Base-by-base conservation (phyloP, 164 flowering plant species). In the Magnolia sinica region DNA sequence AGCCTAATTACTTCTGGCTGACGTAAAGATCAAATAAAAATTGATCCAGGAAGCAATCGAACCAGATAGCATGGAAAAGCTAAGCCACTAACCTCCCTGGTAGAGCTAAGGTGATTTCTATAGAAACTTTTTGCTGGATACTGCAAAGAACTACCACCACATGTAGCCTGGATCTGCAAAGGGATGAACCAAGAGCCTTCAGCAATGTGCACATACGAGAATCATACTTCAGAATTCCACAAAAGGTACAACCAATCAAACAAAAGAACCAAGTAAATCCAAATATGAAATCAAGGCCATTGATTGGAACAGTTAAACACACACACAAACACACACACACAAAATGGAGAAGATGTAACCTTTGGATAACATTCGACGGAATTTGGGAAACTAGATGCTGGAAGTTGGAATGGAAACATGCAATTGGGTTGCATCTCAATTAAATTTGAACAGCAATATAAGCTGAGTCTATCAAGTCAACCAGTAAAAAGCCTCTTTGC, bases 401-500 rank as follows among this genome's bases (percentile, higher is more conserved):
- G 61, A 55, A 55, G 18, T 55, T 10, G 18, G 18, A 55, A 55
- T 55, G 61, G 61, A 55, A 55, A 55, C 3, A 16, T 8, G 2
- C 13, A 55, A 55, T 16, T 3, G 16, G 13, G 13, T 16, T 55
- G 18, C 61, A 8, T 55, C 61, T 55, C 16, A 55, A 55, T 55
- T 16, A 55, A 55, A 55, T 55, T 55, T 55, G 11, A 55, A 11
- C 18, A 55, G 61, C 61, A 55, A 55, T 55, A 55, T 3, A 55
- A 55, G 61, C 61, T 7, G 10, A 52, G 13, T 55, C 61, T 55
- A 16, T 3, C 61, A 55, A 37, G 45, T 37, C 45, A 37, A 37
- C 45, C 45, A 4, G 45, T 37, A 37, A 45, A 13, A 66, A 50
- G 22, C 37, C 22, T 76, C 74, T 70, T 74, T 74, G 76, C 76